Percentiles rank a stretch among this genome's conserved stretches.
These are phyloP conservation scores for Chlorella sp. DNA, from an alignment of 139 green algal species.

Conservation along the genomic window DNA sequence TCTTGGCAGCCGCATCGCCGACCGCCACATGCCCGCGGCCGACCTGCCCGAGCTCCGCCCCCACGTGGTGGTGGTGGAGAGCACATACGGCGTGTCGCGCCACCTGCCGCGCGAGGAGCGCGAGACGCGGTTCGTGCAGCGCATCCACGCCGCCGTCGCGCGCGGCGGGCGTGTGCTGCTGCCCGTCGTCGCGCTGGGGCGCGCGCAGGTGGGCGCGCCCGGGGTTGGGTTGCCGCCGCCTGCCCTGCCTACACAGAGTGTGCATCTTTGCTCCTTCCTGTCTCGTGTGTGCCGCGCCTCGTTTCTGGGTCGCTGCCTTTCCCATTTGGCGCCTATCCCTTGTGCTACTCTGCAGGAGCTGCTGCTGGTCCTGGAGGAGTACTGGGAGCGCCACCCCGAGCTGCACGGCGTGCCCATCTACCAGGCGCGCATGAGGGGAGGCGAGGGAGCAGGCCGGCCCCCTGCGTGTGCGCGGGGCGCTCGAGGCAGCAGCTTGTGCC, in stretches of 20 bases:
- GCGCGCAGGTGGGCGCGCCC: too few relatives aligned
- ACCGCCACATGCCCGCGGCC: constrained; percentile 88
- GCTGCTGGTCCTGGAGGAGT: constrained; percentile 96
- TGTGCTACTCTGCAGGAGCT: constrained; percentile 87
- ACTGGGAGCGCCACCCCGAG: constrained; percentile 87
- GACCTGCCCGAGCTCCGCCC: constrained; percentile 86
- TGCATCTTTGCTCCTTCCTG: too few relatives aligned
- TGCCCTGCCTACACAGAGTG: too few relatives aligned
- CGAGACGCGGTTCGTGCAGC: constrained; percentile 83
- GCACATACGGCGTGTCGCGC: constrained; percentile 92
- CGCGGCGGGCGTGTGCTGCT: constrained; percentile 89
- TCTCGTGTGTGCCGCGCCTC: too few relatives aligned
- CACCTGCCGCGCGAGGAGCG: constrained; percentile 84
- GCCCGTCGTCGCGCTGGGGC: constrained; percentile 94
- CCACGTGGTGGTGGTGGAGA: constrained; percentile 92
- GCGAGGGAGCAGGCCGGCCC: too few relatives aligned
- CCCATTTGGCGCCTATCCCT: background rate
- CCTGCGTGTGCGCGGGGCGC: too few relatives aligned
- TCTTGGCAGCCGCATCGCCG: constrained; percentile 73
- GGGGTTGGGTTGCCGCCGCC: too few relatives aligned
- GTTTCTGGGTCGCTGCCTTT: too few relatives aligned
- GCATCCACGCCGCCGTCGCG: constrained; percentile 60
- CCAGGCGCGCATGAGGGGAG: constrained; percentile 76
- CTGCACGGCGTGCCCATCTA: constrained; percentile 94
- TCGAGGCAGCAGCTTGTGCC: too few relatives aligned